Evolutionary conservation across 768 basidiomycete genomes (phyloP).

Genomic region (Stropharia rugosoannulata): DNA sequence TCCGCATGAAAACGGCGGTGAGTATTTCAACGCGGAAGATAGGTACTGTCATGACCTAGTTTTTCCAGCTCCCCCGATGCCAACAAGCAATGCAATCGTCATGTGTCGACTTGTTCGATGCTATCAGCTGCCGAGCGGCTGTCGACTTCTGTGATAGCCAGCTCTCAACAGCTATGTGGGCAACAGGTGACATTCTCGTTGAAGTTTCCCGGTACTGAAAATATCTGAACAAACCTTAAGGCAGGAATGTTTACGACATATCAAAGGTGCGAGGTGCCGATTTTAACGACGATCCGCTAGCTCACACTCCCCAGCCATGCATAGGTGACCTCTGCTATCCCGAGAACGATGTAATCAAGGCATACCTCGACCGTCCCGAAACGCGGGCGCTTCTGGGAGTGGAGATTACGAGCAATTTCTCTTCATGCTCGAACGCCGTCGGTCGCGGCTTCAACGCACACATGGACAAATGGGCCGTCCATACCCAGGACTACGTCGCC

Average conservation of each 20-base stretch:
- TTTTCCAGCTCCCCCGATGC: conserved; percentile 63
- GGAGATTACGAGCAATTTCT: conserved; percentile 50
- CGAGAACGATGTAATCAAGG: conserved; percentile 37
- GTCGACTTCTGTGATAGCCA: conserved; percentile 61
- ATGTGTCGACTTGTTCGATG: conserved; percentile 69
- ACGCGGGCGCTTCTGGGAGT: conserved; percentile 57
- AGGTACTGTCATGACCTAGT: neutral
- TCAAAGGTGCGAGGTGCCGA: conserved; percentile 36
- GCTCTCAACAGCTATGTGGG: conserved; percentile 44
- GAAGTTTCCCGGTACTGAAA: neutral
- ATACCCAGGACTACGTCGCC: conserved; percentile 64
- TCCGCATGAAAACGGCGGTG: conserved; percentile 48
- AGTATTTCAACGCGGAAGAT: conserved; percentile 10
- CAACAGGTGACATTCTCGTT: conserved; percentile 35
- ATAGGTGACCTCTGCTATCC: conserved; percentile 35
- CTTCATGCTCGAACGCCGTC: conserved; percentile 55
- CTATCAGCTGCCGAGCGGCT: conserved; percentile 66
- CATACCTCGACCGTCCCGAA: conserved; percentile 57
- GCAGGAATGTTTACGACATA: conserved; percentile 55
- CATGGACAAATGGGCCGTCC: conserved; percentile 58
- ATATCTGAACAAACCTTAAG: conserved; percentile 16
- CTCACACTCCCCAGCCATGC: conserved; percentile 31
- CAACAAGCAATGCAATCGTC: conserved; percentile 50
- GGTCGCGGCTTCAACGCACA: conserved; percentile 47
- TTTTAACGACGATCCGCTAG: neutral